These are phyloP conservation scores for Ophiostoma pallidulum DNA, from an alignment of 2,329 filamentous ascomycete genomes.

Conservation along the genomic window DNA sequence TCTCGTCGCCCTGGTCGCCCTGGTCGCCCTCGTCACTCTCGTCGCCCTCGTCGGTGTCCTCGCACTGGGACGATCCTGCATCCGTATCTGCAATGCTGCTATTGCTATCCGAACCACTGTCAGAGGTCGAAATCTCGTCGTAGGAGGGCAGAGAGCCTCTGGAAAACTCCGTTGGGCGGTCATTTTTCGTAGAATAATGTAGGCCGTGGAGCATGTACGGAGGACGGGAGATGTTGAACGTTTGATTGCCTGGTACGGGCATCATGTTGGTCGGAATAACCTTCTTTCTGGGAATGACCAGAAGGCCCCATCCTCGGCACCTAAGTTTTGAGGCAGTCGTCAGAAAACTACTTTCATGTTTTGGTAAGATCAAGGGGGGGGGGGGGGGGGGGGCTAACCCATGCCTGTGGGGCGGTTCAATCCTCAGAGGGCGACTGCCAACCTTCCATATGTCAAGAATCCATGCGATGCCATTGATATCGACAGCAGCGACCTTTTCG, in stretches of 20 bases:
- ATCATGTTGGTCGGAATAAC: conserved; percentile 1
- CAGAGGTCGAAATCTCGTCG: no score
- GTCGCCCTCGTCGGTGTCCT: not conserved
- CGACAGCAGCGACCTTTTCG: conserved; percentile 40
- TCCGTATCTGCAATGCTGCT: not conserved
- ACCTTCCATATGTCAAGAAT: conserved; percentile 44
- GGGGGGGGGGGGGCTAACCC: not conserved
- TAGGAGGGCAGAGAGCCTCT: no score
- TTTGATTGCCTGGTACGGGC: no score
- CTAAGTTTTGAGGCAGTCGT: not conserved
- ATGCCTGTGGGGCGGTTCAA: conserved; percentile 9
- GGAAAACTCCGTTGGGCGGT: no score
- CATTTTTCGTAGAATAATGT: no score
- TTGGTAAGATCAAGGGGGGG: not conserved
- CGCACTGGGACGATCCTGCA: no score
- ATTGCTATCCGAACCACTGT: conserved; percentile 2
- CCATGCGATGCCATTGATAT: conserved; percentile 40
- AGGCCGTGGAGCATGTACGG: no score
- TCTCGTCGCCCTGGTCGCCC: no score
- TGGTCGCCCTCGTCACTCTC: no score
- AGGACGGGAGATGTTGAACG: no score
- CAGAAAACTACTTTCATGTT: not conserved
- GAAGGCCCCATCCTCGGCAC: conserved; percentile 40
- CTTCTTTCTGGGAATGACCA: conserved; percentile 29
- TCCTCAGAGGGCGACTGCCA: conserved; percentile 19